Conservation (phyloP, 2,329 filamentous ascomycete species). For the Apiospora malaysiana region DNA sequence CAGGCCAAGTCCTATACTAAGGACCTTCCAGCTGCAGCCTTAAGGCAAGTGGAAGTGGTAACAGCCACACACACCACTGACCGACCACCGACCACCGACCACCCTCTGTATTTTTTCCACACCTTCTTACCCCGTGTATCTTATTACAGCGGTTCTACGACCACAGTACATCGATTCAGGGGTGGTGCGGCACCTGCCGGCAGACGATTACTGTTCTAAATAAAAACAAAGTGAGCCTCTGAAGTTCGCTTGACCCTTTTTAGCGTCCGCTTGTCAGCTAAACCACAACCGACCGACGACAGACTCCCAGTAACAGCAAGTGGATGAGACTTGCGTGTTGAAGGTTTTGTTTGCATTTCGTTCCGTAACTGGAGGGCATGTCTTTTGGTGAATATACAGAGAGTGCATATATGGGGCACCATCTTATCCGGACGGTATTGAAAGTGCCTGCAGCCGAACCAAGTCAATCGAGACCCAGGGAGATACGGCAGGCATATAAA, state of each 20-base stretch:
- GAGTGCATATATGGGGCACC: not conserved
- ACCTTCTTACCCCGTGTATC: conserved; percentile 14
- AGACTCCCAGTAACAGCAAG: not conserved
- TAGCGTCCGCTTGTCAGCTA: conserved; percentile 17
- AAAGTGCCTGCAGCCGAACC: not conserved
- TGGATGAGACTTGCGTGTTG: not conserved
- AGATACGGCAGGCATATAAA: not conserved
- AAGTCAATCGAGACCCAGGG: not conserved
- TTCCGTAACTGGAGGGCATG: not conserved
- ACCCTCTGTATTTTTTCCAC: not conserved
- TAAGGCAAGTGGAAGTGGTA: conserved; percentile 13
- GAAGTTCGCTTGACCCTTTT: conserved; percentile 12
- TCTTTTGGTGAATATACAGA: not conserved
- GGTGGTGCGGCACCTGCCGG: conserved; percentile 22
- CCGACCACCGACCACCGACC: not conserved
- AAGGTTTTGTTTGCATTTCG: not conserved
- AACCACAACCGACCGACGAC: conserved; percentile 13
- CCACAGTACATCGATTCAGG: conserved; percentile 6
- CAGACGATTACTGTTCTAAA: conserved; percentile 19
- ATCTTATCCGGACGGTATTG: not conserved
- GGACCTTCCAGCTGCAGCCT: not conserved
- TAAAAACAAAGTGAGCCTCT: conserved; percentile 17
- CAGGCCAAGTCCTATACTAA: not conserved
- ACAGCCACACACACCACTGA: conserved; percentile 13
- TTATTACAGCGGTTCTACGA: conserved; percentile 1